Evolutionary conservation across 2,329 filamentous ascomycete species (phyloP), one percentile per base, ranked within the genome.

Genomic region (Gaeumannomyces sp.): DNA sequence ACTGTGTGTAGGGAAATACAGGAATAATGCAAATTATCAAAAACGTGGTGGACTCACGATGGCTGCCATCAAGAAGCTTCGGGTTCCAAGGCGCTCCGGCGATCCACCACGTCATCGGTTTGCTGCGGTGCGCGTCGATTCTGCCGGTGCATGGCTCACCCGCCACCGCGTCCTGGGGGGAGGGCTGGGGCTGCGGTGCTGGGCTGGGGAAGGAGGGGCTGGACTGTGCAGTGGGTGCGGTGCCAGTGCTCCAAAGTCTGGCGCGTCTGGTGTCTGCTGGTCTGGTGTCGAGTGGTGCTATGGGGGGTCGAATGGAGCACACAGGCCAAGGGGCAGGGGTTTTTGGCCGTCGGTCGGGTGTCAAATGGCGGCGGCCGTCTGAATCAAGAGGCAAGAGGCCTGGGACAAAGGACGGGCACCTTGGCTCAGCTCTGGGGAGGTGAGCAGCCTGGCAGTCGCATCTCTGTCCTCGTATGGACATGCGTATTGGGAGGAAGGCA

Each of bases 41-140:
- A 16, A 14, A 16, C 7, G 35, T 16, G 45, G 45, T 50, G 45
- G 62, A 76, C 76, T 75, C 72, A 78, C 76, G 66, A 78, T 71
- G 69, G 72, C 72, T 71, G 72, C 72, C 72, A 73, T 68, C 29
- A 65, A 68, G 70, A 50, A 67, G 65, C 59, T 66, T 35, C 14
- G 25, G 61, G 28, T 10, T 50, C 10, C 13, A 57, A 59, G 45
- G 28, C 50, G 61, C 50, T 56, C 61, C 25, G 22, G 45, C 53
- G 57, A 60, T 60, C 50, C 62, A 63, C 62, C 62, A 63, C 62
- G 62, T 63, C 62, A 63, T 63, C 62, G 62, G 62, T 57, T 63
- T 33, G 14, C 45, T 35, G 28, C 27, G 59, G n/a, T 29, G 59
- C 59, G 33, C 59, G 59, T 61, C 59, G 59, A 50, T 50, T 50